phyloP scores from a whole-genome alignment of 345 rosid species.

The Ceriops zippeliana region DNA sequence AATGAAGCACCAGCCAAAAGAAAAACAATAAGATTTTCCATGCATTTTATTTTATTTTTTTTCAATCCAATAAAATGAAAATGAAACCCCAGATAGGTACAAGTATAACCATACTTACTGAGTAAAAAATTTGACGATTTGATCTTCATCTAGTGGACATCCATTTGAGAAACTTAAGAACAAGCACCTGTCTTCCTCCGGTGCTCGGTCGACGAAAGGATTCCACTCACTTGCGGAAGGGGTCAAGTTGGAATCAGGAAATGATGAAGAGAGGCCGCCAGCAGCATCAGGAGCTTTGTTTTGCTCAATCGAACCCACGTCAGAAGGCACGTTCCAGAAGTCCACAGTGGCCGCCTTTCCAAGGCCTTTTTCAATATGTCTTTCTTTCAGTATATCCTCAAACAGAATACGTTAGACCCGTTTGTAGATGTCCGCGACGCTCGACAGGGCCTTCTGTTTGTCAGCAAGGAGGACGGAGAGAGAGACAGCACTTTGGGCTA shows the following conservation, averaged over 20 bases:
- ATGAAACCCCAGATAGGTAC: background rate
- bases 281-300: background rate
- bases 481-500: background rate
- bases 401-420: background rate
- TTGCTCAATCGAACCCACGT: background rate
- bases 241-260: conserved; percentile 5
- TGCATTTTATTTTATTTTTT: no score
- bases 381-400: background rate
- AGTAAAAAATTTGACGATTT: conserved; percentile 27
- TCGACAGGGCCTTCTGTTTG: conserved; percentile 2
- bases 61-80: background rate
- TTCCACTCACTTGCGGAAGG: conserved; percentile 34
- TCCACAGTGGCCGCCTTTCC: background rate
- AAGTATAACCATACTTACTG: conserved; percentile 7
- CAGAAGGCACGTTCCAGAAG: background rate
- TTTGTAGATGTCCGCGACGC: background rate
- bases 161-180: conserved; percentile 41
- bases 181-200: conserved; percentile 28
- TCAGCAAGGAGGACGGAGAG: background rate
- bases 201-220: conserved; percentile 7
- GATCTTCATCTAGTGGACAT: conserved; percentile 25
- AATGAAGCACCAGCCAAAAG: no score
- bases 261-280: background rate
- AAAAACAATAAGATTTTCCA: no score
- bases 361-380: background rate